Percentiles rank a stretch among this genome's conserved stretches.
Evolutionary conservation across 257 asterid species (phyloP).

Genomic region (Primulina eburnea): DNA sequence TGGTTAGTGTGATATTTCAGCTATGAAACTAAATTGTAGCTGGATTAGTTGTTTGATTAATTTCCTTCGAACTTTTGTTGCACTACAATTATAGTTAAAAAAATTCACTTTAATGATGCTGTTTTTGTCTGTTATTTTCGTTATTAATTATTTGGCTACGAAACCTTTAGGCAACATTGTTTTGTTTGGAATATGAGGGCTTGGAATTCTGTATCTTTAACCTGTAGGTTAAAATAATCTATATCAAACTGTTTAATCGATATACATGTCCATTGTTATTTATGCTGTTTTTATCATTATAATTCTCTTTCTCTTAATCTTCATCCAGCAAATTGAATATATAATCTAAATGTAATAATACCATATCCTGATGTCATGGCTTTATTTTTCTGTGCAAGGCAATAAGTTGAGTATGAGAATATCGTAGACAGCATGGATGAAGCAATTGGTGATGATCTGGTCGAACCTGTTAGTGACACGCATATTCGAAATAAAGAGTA

Average conservation of each 20-base stretch:
- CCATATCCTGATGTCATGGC: constrained; percentile 13
- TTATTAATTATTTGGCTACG: background rate
- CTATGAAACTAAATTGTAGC: constrained; percentile 1
- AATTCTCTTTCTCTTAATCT: background rate
- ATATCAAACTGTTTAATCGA: background rate
- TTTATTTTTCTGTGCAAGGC: constrained; percentile 26
- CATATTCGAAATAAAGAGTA: constrained; percentile 48
- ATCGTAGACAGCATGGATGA: constrained; percentile 43
- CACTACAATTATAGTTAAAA: constrained; percentile 2
- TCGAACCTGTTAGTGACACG: constrained; percentile 41
- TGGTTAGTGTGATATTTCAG: background rate
- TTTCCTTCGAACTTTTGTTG: constrained; percentile 7
- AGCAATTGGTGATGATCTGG: constrained; percentile 38
- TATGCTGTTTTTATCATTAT: constrained; percentile 1
- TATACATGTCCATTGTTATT: background rate
- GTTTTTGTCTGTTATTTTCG: background rate
- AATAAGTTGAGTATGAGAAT: constrained; percentile 25
- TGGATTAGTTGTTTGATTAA: constrained; percentile 6
- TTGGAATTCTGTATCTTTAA: background rate
- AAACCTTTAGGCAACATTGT: background rate
- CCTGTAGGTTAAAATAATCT: background rate
- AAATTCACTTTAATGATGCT: background rate
- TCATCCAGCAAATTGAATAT: background rate
- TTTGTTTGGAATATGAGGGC: background rate
- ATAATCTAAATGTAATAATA: constrained; percentile 12